These are phyloP conservation scores for Pleurotus djamor DNA, from an alignment of 768 basidiomycete species.

Conservation along the genomic window DNA sequence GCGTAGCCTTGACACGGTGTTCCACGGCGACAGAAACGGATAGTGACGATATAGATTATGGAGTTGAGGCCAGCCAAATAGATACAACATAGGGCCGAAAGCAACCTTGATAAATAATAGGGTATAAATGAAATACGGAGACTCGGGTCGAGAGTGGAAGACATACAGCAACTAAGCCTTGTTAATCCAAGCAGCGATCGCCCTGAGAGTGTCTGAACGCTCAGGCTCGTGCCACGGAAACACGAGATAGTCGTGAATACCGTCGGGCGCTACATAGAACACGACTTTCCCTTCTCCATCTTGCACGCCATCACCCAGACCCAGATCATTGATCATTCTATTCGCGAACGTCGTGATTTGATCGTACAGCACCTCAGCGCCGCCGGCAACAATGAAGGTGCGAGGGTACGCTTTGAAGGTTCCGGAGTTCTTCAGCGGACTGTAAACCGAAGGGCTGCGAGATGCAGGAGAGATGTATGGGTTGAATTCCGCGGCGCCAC, in stretches of 20 bases:
- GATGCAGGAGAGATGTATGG: slow-evolving; percentile 63
- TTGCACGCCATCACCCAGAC: slow-evolving; percentile 34
- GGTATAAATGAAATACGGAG: too few relatives aligned
- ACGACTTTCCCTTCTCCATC: slow-evolving; percentile 39
- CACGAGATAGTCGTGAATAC: slow-evolving; percentile 50
- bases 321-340: slow-evolving; percentile 51
- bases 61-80: too few relatives aligned
- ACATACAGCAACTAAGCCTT: background rate
- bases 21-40: too few relatives aligned
- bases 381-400: slow-evolving; percentile 59
- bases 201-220: slow-evolving; percentile 41
- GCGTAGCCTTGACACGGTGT: too few relatives aligned
- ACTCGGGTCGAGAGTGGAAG: too few relatives aligned
- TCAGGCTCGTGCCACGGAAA: slow-evolving; percentile 55
- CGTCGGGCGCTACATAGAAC: slow-evolving; percentile 50
- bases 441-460: slow-evolving; percentile 24
- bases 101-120: too few relatives aligned
- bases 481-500: slow-evolving; percentile 41
- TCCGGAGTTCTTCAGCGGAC: slow-evolving; percentile 13
- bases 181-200: slow-evolving; percentile 47
- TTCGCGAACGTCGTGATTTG: slow-evolving; percentile 40
- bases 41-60: too few relatives aligned
- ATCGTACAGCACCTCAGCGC: slow-evolving; percentile 58
- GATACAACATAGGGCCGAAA: too few relatives aligned
- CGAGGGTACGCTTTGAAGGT: slow-evolving; percentile 57